phyloP scores from a whole-genome alignment of 768 basidiomycete genomes.

The Pleurotus sapidus region DNA sequence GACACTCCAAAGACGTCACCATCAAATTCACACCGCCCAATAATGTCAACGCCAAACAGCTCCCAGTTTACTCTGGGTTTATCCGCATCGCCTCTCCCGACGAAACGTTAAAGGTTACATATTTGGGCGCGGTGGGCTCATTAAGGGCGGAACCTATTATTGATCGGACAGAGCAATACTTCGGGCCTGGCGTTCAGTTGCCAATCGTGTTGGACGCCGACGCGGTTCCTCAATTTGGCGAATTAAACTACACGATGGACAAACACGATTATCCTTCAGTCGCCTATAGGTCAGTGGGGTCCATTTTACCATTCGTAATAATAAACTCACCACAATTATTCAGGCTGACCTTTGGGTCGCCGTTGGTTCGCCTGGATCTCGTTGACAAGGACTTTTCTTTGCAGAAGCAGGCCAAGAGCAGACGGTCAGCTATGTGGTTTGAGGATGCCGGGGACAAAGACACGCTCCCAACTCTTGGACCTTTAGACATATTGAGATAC shows the following conservation, averaged over 20 bases:
- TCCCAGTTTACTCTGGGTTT: slow-evolving; percentile 52
- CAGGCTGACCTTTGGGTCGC: slow-evolving; percentile 25
- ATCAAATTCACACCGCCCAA: slow-evolving; percentile 38
- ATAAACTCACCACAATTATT: slow-evolving; percentile 12
- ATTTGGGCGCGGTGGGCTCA: slow-evolving; percentile 34
- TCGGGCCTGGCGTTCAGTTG: slow-evolving; percentile 23
- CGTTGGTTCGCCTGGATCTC: slow-evolving; percentile 27
- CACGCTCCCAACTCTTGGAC: slow-evolving; percentile 13
- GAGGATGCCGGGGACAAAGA: slow-evolving; percentile 17
- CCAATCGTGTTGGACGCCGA: slow-evolving; percentile 26
- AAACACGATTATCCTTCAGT: slow-evolving; percentile 24
- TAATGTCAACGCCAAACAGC: slow-evolving; percentile 25
- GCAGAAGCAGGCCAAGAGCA: slow-evolving; percentile 15
- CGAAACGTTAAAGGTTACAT: slow-evolving; percentile 30
- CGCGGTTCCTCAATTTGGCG: slow-evolving; percentile 24
- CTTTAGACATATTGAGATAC: slow-evolving; percentile 12
- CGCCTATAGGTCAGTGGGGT: slow-evolving; percentile 13
- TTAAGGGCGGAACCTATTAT: slow-evolving; percentile 32
- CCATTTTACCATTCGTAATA: neutral
- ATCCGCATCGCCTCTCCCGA: slow-evolving; percentile 29
- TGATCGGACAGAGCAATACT: slow-evolving; percentile 30
- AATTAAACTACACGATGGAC: slow-evolving; percentile 30
- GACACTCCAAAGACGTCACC: slow-evolving; percentile 22
- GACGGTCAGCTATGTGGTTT: slow-evolving; percentile 6
- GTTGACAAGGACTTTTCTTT: slow-evolving; percentile 24